Conservation (phyloP, 202 grass and related monocot species). For the Setaria italica region DNA sequence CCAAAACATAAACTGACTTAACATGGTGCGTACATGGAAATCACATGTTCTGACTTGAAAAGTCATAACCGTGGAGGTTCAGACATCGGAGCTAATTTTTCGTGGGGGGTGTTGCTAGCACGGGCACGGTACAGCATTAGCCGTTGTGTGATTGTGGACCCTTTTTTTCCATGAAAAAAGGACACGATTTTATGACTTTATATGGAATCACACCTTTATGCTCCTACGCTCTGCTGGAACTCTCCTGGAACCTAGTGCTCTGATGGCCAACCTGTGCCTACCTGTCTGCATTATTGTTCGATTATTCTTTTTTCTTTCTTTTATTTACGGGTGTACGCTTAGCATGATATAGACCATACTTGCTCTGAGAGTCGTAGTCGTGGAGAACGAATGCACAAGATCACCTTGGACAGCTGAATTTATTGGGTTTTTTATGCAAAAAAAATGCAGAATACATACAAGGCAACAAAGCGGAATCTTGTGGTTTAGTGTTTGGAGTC, state of each 20-base stretch:
- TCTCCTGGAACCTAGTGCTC: constrained; percentile 33
- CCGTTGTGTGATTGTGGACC: not conserved
- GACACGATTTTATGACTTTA: constrained; percentile 4
- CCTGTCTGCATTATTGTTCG: constrained; percentile 36
- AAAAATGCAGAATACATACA: not conserved
- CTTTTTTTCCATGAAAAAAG: not conserved
- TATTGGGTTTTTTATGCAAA: not conserved
- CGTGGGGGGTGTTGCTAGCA: too few relatives aligned
- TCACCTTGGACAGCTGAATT: too few relatives aligned
- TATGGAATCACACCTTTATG: constrained; percentile 30
- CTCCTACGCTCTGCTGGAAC: constrained; percentile 32
- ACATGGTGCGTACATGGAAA: not conserved
- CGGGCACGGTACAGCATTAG: not conserved
- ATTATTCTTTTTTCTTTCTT: not conserved
- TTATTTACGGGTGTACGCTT: not conserved
- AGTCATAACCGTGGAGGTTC: not conserved
- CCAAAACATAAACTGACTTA: not conserved
- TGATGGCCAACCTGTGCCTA: constrained; percentile 32
- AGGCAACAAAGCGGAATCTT: not conserved
- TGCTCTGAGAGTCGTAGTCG: not conserved
- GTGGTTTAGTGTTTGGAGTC: not conserved
- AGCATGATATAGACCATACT: not conserved
- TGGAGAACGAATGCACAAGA: not conserved
- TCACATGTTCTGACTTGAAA: not conserved
- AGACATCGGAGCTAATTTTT: constrained; percentile 2